A percentile compares a stretch with the other conserved stretches of the same genome.
Evolutionary conservation across 139 green algal genomes (phyloP).

Genomic region (Micromonas commoda): DNA sequence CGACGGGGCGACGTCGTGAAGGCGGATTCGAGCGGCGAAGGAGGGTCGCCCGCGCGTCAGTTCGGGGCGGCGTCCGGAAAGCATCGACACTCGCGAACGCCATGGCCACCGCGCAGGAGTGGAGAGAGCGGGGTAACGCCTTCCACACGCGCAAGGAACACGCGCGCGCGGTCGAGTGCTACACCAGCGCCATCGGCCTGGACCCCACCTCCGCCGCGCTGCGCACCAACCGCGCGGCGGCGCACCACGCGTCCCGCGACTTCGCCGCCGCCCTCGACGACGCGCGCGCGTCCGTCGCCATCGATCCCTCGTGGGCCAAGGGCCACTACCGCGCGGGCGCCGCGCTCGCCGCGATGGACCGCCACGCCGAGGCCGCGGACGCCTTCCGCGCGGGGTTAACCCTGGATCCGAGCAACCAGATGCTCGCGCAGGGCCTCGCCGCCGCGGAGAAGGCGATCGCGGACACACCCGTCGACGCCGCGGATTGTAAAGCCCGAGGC

Average conservation of each 20-base stretch:
- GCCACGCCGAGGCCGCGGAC: background rate
- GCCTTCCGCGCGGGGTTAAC: background rate
- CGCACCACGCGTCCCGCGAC: background rate
- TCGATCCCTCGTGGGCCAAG: background rate
- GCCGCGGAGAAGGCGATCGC: background rate
- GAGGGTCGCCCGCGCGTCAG: too few relatives aligned
- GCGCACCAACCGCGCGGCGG: background rate
- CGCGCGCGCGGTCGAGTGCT: background rate
- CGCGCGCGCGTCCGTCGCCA: background rate
- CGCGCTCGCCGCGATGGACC: background rate
- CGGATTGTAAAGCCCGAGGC: background rate
- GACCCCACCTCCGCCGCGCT: background rate
- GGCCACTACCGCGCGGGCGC: conserved; percentile 7
- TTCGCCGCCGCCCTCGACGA: background rate
- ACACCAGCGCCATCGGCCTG: background rate
- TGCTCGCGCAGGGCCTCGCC: background rate
- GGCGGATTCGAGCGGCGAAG: too few relatives aligned
- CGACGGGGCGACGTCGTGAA: too few relatives aligned
- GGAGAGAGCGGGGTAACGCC: background rate
- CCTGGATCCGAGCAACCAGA: background rate
- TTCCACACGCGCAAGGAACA: background rate
- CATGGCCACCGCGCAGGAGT: background rate
- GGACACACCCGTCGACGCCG: background rate
- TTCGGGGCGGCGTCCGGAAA: too few relatives aligned
- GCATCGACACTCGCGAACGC: too few relatives aligned